Conservation (phyloP, 1,284 basidiomycete genomes). For the Cryptococcus sp. region DNA sequence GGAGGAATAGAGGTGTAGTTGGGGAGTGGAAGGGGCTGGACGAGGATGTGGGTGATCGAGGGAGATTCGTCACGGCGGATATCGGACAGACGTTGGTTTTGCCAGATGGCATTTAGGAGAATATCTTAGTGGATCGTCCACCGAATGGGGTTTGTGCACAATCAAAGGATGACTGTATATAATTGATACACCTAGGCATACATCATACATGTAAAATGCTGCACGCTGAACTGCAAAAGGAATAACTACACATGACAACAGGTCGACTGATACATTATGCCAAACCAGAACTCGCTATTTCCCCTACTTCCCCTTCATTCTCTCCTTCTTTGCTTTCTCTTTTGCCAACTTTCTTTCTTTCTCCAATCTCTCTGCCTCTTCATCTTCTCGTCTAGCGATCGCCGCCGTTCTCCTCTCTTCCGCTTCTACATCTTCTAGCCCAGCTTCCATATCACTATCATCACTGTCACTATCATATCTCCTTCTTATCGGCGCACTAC, state of each 20-base stretch:
- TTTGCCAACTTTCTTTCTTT: constrained; percentile 27
- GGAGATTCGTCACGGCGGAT: constrained; percentile 40
- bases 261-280: too few relatives aligned
- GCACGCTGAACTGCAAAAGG: too few relatives aligned
- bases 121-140: too few relatives aligned
- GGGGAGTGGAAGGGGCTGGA: constrained; percentile 24
- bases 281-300: not conserved
- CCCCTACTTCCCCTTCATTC: constrained; percentile 4
- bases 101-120: constrained; percentile 2
- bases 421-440: constrained; percentile 35
- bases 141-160: too few relatives aligned
- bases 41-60: constrained; percentile 12
- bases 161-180: too few relatives aligned
- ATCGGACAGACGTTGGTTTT: constrained; percentile 41
- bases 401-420: constrained; percentile 34
- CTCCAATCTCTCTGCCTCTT: constrained; percentile 36
- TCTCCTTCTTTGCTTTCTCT: constrained; percentile 24
- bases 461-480: constrained; percentile 19
- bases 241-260: too few relatives aligned
- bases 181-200: too few relatives aligned
- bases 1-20: constrained; percentile 26
- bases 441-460: constrained; percentile 43
- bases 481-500: constrained; percentile 5
- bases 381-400: constrained; percentile 39
- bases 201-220: too few relatives aligned